Evolutionary conservation across 2,329 filamentous ascomycete genomes (phyloP).

Genomic region (Fusarium brachygibbosum): DNA sequence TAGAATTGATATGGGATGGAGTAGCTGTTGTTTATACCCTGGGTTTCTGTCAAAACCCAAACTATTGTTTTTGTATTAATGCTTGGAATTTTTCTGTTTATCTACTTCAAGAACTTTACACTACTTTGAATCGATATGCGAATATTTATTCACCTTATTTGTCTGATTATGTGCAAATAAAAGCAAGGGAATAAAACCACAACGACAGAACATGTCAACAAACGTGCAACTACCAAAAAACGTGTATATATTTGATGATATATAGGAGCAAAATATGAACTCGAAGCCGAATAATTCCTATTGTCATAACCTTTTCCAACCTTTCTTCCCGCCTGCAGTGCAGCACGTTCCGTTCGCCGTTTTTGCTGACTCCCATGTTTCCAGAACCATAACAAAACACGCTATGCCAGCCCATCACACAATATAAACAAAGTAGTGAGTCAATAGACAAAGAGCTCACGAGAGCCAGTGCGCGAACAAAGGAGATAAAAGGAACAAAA

Average conservation of each 20-base stretch:
- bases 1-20: constrained; percentile 34
- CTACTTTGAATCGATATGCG: constrained; percentile 41
- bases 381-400: constrained; percentile 22
- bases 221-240: background rate
- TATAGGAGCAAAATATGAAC: background rate
- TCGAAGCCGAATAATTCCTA: background rate
- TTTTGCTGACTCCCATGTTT: constrained; percentile 38
- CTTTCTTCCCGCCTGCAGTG: background rate
- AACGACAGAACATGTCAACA: background rate
- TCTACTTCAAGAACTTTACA: constrained; percentile 28
- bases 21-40: constrained; percentile 47
- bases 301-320: constrained; percentile 2
- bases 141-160: constrained; percentile 33
- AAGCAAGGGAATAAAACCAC: background rate
- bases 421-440: constrained; percentile 32
- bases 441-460: constrained; percentile 17
- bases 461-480: constrained; percentile 4
- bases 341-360: constrained; percentile 24
- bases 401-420: constrained; percentile 35
- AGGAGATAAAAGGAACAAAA: constrained; percentile 22
- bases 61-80: constrained; percentile 15
- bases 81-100: constrained; percentile 5
- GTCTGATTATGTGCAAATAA: background rate
- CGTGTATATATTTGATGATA: constrained; percentile 4
- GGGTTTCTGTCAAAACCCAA: constrained; percentile 17